Conservation (phyloP, 805 yeast genomes). For the Wickerhamomyces tratensis region DNA sequence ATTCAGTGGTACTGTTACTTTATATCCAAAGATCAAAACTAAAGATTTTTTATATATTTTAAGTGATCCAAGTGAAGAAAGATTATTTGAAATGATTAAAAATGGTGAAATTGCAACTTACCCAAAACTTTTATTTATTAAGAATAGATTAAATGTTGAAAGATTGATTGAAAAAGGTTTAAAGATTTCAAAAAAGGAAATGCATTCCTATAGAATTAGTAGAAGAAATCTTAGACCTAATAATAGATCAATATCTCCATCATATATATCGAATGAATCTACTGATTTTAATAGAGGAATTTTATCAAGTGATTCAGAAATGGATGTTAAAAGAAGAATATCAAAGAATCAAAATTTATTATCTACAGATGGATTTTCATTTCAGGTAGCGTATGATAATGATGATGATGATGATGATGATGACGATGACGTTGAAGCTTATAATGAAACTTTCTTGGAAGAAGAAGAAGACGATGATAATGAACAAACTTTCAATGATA, state of each 20-base stretch:
- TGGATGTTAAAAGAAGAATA: background rate
- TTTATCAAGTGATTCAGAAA: background rate
- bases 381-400: background rate
- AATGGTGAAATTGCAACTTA: constrained; percentile 59
- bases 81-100: constrained; percentile 42
- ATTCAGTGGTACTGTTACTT: constrained; percentile 66
- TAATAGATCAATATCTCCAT: background rate
- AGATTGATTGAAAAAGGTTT: constrained; percentile 48
- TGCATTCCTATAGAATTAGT: background rate
- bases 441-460: too few relatives aligned
- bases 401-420: too few relatives aligned
- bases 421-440: too few relatives aligned
- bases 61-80: constrained; percentile 56
- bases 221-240: too few relatives aligned
- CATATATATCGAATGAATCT: background rate
- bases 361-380: background rate
- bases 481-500: too few relatives aligned
- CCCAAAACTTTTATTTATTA: constrained; percentile 57
- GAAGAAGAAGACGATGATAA: too few relatives aligned
- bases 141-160: constrained; percentile 57
- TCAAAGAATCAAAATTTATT: background rate
- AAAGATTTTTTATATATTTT: constrained; percentile 54
- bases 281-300: background rate
- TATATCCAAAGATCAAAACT: constrained; percentile 60
- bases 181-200: constrained; percentile 13